Conservation (phyloP, 2,329 filamentous ascomycete genomes). For the Colletotrichum musae region DNA sequence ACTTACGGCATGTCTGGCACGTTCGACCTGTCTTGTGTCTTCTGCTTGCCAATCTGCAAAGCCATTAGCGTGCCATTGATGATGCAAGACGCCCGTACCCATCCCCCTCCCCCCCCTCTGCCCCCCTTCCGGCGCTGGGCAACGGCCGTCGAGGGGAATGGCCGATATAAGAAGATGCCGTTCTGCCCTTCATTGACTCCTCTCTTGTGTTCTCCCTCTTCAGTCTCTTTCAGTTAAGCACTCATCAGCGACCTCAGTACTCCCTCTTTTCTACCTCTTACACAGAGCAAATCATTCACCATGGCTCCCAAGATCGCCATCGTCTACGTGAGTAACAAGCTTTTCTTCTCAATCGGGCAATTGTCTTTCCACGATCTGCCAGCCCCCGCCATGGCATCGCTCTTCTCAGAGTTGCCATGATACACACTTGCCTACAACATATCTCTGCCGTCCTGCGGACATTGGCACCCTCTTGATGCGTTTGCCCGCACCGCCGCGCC, state of each 20-base stretch:
- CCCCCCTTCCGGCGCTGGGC: not conserved
- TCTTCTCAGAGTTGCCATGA: not conserved
- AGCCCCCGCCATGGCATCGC: not conserved
- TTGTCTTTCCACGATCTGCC: conserved; percentile 2
- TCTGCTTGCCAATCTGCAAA: not conserved
- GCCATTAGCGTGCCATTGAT: conserved; percentile 20
- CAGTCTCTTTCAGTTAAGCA: conserved; percentile 4
- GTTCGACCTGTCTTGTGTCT: not conserved
- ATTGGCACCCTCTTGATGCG: not conserved
- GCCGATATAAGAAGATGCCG: conserved; percentile 30
- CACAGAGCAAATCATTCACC: conserved; percentile 52
- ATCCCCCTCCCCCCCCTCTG: conserved; percentile 4
- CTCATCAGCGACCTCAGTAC: not conserved
- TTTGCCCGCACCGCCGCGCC: conserved; percentile 11
- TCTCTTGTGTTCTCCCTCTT: not conserved
- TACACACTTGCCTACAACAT: not conserved
- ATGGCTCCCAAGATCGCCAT: conserved; percentile 96
- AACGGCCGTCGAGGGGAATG: not conserved
- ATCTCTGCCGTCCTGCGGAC: not conserved
- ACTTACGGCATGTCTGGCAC: not conserved
- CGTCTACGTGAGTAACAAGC: conserved; percentile 77
- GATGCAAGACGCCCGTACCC: conserved; percentile 21
- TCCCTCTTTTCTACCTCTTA: conserved; percentile 8
- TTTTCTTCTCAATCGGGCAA: conserved; percentile 34
- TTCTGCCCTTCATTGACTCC: not conserved